Evolutionary conservation across 2,329 filamentous ascomycete genomes (phyloP).

Genomic region (Leptographium wingfieldii): DNA sequence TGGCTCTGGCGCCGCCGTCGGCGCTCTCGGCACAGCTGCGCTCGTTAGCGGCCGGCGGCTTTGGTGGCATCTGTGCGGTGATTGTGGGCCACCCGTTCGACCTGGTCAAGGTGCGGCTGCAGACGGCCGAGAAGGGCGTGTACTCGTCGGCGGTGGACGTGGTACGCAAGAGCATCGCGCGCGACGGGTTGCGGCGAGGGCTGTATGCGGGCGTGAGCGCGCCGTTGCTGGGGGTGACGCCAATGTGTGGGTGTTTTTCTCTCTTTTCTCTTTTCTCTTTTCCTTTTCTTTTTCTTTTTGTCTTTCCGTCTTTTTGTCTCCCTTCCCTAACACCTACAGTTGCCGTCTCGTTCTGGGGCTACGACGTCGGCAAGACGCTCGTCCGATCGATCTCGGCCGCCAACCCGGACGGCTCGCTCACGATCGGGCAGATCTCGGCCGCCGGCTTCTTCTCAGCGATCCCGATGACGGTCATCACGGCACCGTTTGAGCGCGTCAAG

Average conservation of each 20-base stretch:
- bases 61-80: slow-evolving; percentile 88
- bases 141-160: slow-evolving; percentile 88
- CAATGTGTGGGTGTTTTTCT: slow-evolving; percentile 70
- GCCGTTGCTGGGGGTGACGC: slow-evolving; percentile 87
- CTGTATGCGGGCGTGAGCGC: slow-evolving; percentile 96
- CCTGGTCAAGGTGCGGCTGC: slow-evolving; percentile 90
- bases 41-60: slow-evolving; percentile 78
- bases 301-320: background rate
- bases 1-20: background rate
- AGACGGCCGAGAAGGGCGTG: slow-evolving; percentile 88
- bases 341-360: slow-evolving; percentile 69
- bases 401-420: slow-evolving; percentile 55
- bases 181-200: slow-evolving; percentile 68
- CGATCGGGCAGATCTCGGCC: slow-evolving; percentile 75
- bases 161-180: slow-evolving; percentile 73
- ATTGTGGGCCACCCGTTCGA: slow-evolving; percentile 95
- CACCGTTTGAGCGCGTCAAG: slow-evolving; percentile 97
- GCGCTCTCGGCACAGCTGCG: slow-evolving; percentile 44
- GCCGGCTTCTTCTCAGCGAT: slow-evolving; percentile 97
- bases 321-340: slow-evolving; percentile 28
- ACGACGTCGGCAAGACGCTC: slow-evolving; percentile 87
- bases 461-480: slow-evolving; percentile 96
- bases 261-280: background rate
- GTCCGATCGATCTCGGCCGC: slow-evolving; percentile 57
- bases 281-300: background rate